Evolutionary conservation across 2,329 filamentous ascomycete species (phyloP), one percentile per base, ranked within the genome.

Genomic region (Plectosphaerella plurivora): DNA sequence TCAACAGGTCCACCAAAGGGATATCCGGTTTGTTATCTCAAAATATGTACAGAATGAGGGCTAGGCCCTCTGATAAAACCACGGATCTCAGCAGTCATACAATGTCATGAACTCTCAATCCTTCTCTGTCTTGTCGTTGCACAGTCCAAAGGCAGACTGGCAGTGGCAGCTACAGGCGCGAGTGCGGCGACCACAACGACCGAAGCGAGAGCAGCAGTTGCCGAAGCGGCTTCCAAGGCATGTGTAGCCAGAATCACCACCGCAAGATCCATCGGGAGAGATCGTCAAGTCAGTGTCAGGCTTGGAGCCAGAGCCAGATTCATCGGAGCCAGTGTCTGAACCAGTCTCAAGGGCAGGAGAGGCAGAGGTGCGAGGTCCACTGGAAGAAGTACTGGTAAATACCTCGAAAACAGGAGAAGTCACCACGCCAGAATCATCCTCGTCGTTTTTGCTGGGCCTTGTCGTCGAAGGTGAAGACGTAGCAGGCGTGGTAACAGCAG

Each of bases 171-270:
- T 63, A 56, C 72, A 73, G 53, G 71, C 65, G 28, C 63, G 59
- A 35, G 59, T 61, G 55, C 65, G 66, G 42, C 59, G 62, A 6
- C 70, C 69, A 51, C 75, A 78, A 59, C 63, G 66, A 47, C 70
- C 62, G 55, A 63, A 61, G 51, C 60, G 62, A 15, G 71, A 74
- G 63, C 74, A 78, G 64, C 75, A 76, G 52, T 69, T 59, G 3
- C 73, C 73, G 51, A 69, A 74, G 10, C 56, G 47, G 54, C 68
- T 73, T n/a, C 71, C 72, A 37, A 63, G 57, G 55, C 74, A 76
- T 24, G 71, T 75, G 54, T 67, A 67, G 16, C 67, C 68, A 16
- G 63, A 65, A 20, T 64, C 57, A 45, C 68, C 71, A 20, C 71
- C 74, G 50, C 74, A 76, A 16, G 61, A 64, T 15, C 70, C 73